phyloP scores from a whole-genome alignment of 2,329 filamentous ascomycete genomes.

The Colletotrichum sidae region DNA sequence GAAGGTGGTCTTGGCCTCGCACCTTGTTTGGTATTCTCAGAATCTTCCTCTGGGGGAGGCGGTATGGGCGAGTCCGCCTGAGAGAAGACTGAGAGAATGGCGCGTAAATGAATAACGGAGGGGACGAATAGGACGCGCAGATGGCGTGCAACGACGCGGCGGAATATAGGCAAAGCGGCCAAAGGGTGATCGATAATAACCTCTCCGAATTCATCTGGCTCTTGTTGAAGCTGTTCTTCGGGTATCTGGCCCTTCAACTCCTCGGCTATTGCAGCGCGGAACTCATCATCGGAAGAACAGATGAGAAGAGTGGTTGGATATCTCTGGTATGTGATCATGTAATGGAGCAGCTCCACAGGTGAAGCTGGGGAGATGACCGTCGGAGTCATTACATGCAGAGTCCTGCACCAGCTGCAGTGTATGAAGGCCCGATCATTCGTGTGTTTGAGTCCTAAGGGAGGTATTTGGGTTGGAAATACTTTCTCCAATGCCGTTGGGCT shows the following conservation, averaged over 20 bases:
- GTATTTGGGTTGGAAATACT: too few species aligned
- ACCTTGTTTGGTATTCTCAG: too few species aligned
- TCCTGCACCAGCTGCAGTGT: not conserved
- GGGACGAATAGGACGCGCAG: slow-evolving; percentile 79
- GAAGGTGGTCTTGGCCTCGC: slow-evolving; percentile 46
- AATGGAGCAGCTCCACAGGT: slow-evolving; percentile 72
- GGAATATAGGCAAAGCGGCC: slow-evolving; percentile 73
- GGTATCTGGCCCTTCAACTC: slow-evolving; percentile 50
- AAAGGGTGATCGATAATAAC: slow-evolving; percentile 47
- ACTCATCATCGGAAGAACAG: slow-evolving; percentile 73
- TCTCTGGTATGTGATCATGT: slow-evolving; percentile 67
- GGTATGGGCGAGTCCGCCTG: slow-evolving; percentile 49
- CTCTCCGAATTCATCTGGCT: not conserved
- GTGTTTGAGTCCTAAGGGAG: not conserved
- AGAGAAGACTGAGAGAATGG: slow-evolving; percentile 73
- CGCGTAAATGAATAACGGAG: slow-evolving; percentile 81
- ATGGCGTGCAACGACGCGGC: slow-evolving; percentile 75
- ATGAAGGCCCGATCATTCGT: not conserved
- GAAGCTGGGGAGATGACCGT: slow-evolving; percentile 64
- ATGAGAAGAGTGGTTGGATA: slow-evolving; percentile 76
- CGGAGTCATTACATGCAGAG: slow-evolving; percentile 41
- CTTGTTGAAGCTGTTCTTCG: slow-evolving; percentile 3
- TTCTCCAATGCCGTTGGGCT: too few species aligned
- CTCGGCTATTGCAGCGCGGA: slow-evolving; percentile 68
- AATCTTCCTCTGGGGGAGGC: slow-evolving; percentile 46